Percentiles rank a stretch among this genome's conserved stretches.
Evolutionary conservation across 768 basidiomycete genomes (phyloP).

Genomic region (Boletus reticuloceps): DNA sequence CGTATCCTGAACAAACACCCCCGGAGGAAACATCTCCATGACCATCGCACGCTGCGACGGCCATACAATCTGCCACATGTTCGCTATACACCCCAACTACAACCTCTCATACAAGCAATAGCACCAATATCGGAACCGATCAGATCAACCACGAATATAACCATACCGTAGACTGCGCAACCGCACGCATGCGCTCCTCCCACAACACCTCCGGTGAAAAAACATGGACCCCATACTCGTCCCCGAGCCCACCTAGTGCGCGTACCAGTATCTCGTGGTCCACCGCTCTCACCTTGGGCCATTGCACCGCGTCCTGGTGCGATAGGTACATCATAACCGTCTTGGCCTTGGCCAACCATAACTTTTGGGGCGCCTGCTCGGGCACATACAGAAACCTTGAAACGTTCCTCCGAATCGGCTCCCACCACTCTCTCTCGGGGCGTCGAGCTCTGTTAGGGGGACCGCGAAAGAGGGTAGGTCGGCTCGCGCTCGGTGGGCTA

Average conservation of each 20-base stretch:
- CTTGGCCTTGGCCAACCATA: slow-evolving; percentile 27
- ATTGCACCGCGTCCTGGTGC: slow-evolving; percentile 50
- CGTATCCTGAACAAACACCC: too few relatives aligned
- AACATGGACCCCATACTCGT: slow-evolving; percentile 54
- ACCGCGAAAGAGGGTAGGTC: slow-evolving; percentile 33
- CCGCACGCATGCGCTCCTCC: slow-evolving; percentile 60
- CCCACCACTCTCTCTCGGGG: slow-evolving; percentile 65
- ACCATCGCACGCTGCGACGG: too few relatives aligned
- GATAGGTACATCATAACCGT: slow-evolving; percentile 67
- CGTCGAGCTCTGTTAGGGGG: slow-evolving; percentile 42
- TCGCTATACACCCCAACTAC: too few relatives aligned
- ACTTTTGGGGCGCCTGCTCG: slow-evolving; percentile 16
- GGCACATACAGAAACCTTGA: slow-evolving; percentile 41
- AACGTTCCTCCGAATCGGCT: slow-evolving; percentile 46
- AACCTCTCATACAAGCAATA: too few relatives aligned
- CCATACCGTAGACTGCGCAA: slow-evolving; percentile 55
- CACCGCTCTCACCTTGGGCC: slow-evolving; percentile 48
- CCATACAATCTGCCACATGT: too few relatives aligned
- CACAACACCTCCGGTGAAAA: slow-evolving; percentile 53
- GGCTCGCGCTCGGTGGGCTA: slow-evolving; percentile 41
- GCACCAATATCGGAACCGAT: too few relatives aligned
- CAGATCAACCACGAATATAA: too few relatives aligned
- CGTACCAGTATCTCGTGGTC: slow-evolving; percentile 62
- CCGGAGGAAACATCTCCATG: too few relatives aligned
- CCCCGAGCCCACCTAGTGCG: slow-evolving; percentile 52